These are phyloP conservation scores for Apodospora peruviana DNA, from an alignment of 495 filamentous ascomycete species.

Conservation along the genomic window DNA sequence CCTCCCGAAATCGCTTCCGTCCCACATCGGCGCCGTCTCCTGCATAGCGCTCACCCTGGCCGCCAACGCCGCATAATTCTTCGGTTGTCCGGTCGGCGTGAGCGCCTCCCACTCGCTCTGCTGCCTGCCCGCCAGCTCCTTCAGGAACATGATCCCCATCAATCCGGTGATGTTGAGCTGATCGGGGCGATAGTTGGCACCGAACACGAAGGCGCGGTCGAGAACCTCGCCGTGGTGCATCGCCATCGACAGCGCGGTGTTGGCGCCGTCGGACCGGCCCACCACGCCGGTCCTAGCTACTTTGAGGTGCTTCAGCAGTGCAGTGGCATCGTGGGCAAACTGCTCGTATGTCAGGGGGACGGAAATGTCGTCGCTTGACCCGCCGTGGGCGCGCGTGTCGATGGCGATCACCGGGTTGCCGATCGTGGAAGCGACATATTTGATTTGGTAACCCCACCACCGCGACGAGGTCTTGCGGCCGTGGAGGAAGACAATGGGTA, in stretches of 20 bases:
- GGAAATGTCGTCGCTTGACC: neutral
- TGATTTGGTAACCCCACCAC: neutral
- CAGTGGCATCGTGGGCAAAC: neutral
- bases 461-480: conserved; percentile 2
- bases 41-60: neutral
- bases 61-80: neutral
- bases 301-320: neutral
- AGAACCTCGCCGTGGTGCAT: neutral
- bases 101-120: neutral
- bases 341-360: neutral
- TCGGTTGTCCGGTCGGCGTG: neutral
- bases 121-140: neutral
- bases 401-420: neutral
- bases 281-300: neutral
- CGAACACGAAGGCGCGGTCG: neutral
- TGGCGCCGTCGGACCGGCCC: conserved; percentile 5
- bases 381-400: conserved; percentile 5
- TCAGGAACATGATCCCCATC: neutral
- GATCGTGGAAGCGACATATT: neutral
- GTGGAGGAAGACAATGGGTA: conserved; percentile 1
- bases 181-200: neutral
- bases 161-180: conserved; percentile 3
- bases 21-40: neutral
- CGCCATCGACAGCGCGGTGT: neutral
- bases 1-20: neutral